These are phyloP conservation scores for Dioscorea zingiberensis DNA, from an alignment of 106 monocot species.

Conservation along the genomic window DNA sequence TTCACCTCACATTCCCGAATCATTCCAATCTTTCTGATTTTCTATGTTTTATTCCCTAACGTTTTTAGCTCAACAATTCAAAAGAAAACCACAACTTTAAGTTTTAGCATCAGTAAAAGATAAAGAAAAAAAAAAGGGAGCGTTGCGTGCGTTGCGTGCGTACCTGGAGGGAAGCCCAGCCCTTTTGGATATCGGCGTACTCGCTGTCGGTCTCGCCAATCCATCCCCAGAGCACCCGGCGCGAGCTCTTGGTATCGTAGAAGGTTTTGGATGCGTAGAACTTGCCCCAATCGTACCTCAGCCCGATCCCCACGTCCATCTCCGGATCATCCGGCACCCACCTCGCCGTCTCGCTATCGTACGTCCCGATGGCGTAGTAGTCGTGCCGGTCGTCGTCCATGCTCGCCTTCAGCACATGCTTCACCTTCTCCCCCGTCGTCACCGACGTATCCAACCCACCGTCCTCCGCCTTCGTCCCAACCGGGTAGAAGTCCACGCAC, in stretches of 20 bases:
- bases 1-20: too few species aligned
- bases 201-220: constrained; percentile 73
- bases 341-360: constrained; percentile 14
- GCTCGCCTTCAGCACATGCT: constrained; percentile 65
- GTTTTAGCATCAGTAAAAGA: not conserved
- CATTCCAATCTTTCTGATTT: too few species aligned
- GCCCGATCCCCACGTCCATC: constrained; percentile 49
- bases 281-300: constrained; percentile 66
- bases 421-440: constrained; percentile 12
- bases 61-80: too few species aligned
- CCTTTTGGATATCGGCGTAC: constrained; percentile 43
- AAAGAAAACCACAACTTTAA: too few species aligned
- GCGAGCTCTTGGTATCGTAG: constrained; percentile 27
- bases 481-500: constrained; percentile 69
- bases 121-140: not conserved
- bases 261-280: constrained; percentile 77
- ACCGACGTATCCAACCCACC: constrained; percentile 26
- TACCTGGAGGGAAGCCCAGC: constrained; percentile 66
- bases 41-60: too few species aligned
- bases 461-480: constrained; percentile 10
- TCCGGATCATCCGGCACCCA: constrained; percentile 43
- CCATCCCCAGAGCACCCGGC: constrained; percentile 66
- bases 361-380: constrained; percentile 46
- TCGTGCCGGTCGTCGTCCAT: constrained; percentile 52
- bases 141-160: not conserved